Base-by-base conservation (phyloP, 805 yeast species). In the Wickerhamomyces bisporus region DNA sequence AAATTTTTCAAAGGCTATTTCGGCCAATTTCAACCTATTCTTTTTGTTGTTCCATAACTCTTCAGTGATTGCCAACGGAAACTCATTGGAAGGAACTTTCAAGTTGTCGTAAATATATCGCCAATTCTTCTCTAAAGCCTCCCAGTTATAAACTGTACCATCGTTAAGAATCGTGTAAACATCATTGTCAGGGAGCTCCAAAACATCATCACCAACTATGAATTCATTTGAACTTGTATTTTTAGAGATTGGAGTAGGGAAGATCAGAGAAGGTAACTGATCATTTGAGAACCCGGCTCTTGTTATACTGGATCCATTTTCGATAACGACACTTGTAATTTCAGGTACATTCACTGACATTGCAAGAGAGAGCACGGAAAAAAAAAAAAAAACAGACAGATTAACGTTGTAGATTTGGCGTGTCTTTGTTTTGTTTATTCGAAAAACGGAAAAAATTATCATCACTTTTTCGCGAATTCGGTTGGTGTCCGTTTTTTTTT, bases 131-230 rank as follows among this genome's bases (percentile, higher is more conserved):
- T 75, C 72, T 29, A 85, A 66, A 16, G 78, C 77, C 16, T 82
- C 87, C 77, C 85, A 82, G 61, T 87, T 79, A 57, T 81, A 82
- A 5, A 81, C 70, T 6, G 75, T 51, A 3, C 89, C 88, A 40
- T 75, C 75, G 30, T 75, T 80, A 52, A 79, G 61, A 26, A 81
- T 60, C 0, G 86, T 81, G 65, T 66, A 79, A 6, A 63, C 41
- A 19, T 62, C 60, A 13, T 46, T 38, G 2, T 60, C 55, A 6
- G 50, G 49, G 25, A 41, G 27, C 2, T 38, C 31, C 43, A 67
- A 68, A 24, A 81, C 65, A n/a, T 68, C 71, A 43, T 72, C 73
- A 13, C 76, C 79, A 17, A 71, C 56, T 15, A 28, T 23, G 19
- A 10, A 65, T 45, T 33, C 53, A 32, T 43, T 53, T 30, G 39